phyloP scores from a whole-genome alignment of 495 filamentous ascomycete genomes.

The Lineolata rhizophorae region DNA sequence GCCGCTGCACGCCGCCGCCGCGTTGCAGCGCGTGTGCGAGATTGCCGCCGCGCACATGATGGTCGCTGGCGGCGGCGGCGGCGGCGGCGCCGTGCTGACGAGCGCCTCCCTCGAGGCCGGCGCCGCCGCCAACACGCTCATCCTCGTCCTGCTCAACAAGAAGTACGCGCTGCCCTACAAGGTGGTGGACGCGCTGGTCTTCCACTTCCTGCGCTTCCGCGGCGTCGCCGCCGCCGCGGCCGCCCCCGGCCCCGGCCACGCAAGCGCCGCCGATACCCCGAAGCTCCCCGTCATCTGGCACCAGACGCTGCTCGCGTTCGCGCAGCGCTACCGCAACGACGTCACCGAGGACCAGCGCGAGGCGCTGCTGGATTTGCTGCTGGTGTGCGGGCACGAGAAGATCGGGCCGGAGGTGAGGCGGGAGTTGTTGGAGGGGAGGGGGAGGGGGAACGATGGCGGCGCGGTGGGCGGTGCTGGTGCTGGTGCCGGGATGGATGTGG shows the following conservation, averaged over 20 bases:
- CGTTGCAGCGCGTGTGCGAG: conserved; percentile 76
- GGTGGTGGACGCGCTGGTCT: conserved; percentile 83
- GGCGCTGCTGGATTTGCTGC: conserved; percentile 70
- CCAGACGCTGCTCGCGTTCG: conserved; percentile 71
- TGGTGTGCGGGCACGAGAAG: conserved; percentile 64
- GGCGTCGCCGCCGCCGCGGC: conserved; percentile 23
- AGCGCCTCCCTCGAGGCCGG: conserved; percentile 48
- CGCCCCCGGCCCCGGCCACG: conserved; percentile 22
- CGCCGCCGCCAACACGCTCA: conserved; percentile 80
- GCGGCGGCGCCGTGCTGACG: conserved; percentile 5
- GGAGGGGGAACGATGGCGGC: conserved; percentile 44
- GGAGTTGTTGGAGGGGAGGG: conserved; percentile 74
- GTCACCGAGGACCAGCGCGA: conserved; percentile 88
- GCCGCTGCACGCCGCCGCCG: conserved; percentile 79
- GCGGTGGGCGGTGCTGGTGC: no score
- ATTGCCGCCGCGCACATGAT: conserved; percentile 62
- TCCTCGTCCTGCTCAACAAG: conserved; percentile 82
- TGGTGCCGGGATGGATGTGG: no score
- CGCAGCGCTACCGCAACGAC: conserved; percentile 81
- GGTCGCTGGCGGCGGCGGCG: no score
- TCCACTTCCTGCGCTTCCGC: conserved; percentile 85
- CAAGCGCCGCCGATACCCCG: conserved; percentile 25
- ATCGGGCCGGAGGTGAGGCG: conserved; percentile 84
- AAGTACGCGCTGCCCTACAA: conserved; percentile 90
- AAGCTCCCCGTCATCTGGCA: conserved; percentile 79